Percentiles rank a stretch among this genome's conserved stretches.
Evolutionary conservation across 2,329 filamentous ascomycete species (phyloP).

Genomic region (Colletotrichum salicis): DNA sequence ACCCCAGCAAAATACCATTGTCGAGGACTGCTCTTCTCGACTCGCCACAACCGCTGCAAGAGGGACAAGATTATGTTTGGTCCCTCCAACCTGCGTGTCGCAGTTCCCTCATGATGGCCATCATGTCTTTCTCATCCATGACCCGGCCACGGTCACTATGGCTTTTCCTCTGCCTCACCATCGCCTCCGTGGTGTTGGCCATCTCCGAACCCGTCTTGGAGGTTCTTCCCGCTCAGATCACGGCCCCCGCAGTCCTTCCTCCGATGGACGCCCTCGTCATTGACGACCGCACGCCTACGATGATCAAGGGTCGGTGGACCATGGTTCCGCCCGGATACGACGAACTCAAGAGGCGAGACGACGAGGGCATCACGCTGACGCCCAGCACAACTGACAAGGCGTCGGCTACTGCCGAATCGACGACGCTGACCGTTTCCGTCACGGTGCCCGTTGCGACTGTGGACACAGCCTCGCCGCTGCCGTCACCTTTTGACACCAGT

Average conservation of each 20-base stretch:
- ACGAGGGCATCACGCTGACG: slow-evolving; percentile 31
- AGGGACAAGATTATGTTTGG: slow-evolving; percentile 39
- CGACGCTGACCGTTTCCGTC: slow-evolving; percentile 31
- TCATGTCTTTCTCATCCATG: slow-evolving; percentile 14
- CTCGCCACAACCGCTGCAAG: slow-evolving; percentile 25
- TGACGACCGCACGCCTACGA: slow-evolving; percentile 35
- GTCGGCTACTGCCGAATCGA: slow-evolving; percentile 15
- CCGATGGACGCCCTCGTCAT: slow-evolving; percentile 29
- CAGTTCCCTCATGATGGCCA: slow-evolving; percentile 43
- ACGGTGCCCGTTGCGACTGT: slow-evolving; percentile 41
- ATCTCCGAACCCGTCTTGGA: slow-evolving; percentile 5
- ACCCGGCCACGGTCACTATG: slow-evolving; percentile 42
- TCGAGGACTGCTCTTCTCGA: neutral
- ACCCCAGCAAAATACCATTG: neutral
- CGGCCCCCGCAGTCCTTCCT: slow-evolving; percentile 19
- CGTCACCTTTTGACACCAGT: slow-evolving; percentile 74
- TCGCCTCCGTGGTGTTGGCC: slow-evolving; percentile 36
- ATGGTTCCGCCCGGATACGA: slow-evolving; percentile 32
- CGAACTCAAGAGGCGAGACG: slow-evolving; percentile 42
- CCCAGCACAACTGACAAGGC: slow-evolving; percentile 9
- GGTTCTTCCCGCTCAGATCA: slow-evolving; percentile 23
- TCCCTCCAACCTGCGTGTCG: slow-evolving; percentile 36
- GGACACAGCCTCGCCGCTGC: slow-evolving; percentile 57
- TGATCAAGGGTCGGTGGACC: slow-evolving; percentile 37
- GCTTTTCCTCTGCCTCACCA: slow-evolving; percentile 41